Evolutionary conservation across 345 rosid genomes (phyloP).

Genomic region (Citrus unshiu): DNA sequence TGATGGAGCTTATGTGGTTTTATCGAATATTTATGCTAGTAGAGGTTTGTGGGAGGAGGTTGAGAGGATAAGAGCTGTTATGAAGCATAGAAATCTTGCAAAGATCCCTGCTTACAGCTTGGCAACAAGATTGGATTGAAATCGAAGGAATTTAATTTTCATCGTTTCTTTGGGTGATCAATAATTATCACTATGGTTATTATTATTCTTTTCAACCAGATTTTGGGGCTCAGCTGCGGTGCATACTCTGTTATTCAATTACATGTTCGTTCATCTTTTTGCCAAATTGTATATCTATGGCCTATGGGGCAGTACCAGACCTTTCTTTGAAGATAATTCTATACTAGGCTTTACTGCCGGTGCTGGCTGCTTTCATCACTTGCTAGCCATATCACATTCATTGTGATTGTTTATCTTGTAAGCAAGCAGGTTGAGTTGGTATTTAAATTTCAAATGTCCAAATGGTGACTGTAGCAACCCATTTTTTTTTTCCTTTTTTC

Average conservation of each 20-base stretch:
- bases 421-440: background rate
- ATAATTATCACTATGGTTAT: background rate
- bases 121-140: constrained; percentile 27
- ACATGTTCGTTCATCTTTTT: too few species aligned
- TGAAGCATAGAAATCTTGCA: constrained; percentile 50
- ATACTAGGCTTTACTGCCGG: background rate
- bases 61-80: constrained; percentile 57
- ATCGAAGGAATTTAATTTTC: constrained; percentile 6
- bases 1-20: constrained; percentile 76
- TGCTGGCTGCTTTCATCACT: background rate
- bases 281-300: background rate
- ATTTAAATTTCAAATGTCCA: background rate
- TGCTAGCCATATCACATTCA: background rate
- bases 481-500: too few species aligned
- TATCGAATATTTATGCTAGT: constrained; percentile 77
- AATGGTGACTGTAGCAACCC: too few species aligned
- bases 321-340: background rate
- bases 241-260: too few species aligned
- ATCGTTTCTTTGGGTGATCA: too few species aligned
- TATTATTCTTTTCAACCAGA: background rate
- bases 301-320: background rate
- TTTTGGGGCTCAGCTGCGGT: background rate
- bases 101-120: constrained; percentile 72
- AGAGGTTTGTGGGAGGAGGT: constrained; percentile 79
- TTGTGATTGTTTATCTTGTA: background rate